Conservation (phyloP, 768 basidiomycete species). For the Trametes cubensis region DNA sequence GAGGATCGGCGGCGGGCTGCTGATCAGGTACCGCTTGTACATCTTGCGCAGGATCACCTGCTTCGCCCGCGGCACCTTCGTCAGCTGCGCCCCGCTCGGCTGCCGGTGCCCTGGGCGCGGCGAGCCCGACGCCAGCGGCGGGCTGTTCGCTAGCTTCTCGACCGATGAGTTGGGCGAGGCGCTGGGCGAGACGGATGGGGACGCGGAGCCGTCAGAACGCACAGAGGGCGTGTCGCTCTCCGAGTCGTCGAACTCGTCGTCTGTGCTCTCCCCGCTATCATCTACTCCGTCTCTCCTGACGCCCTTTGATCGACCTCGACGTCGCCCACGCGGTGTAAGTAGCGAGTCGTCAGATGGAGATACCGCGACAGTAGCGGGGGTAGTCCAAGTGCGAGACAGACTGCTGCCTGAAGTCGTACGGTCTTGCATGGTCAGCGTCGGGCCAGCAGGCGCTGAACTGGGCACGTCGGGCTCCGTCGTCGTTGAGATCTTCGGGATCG, state of each 20-base stretch:
- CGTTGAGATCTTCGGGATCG: slow-evolving; percentile 60
- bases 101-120: neutral
- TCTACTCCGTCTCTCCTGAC: slow-evolving; percentile 6
- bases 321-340: slow-evolving; percentile 33
- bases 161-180: slow-evolving; percentile 10
- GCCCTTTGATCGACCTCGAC: slow-evolving; percentile 18
- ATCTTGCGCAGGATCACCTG: slow-evolving; percentile 81
- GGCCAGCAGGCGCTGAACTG: slow-evolving; percentile 11
- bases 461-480: slow-evolving; percentile 50
- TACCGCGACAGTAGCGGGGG: slow-evolving; percentile 9
- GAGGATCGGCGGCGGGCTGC: slow-evolving; percentile 80
- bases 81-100: neutral
- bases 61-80: slow-evolving; percentile 42
- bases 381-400: slow-evolving; percentile 5
- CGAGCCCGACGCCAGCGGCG: neutral
- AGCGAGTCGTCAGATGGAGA: slow-evolving; percentile 35
- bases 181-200: slow-evolving; percentile 35
- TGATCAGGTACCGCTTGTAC: slow-evolving; percentile 94
- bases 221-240: slow-evolving; percentile 34
- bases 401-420: neutral
- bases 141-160: slow-evolving; percentile 8
- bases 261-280: slow-evolving; percentile 27
- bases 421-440: neutral
- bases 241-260: slow-evolving; percentile 31
- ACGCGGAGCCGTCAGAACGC: slow-evolving; percentile 41